Evolutionary conservation across 2,329 filamentous ascomycete genomes (phyloP), one percentile per base, ranked within the genome.

Genomic region (Diplodia corticola): DNA sequence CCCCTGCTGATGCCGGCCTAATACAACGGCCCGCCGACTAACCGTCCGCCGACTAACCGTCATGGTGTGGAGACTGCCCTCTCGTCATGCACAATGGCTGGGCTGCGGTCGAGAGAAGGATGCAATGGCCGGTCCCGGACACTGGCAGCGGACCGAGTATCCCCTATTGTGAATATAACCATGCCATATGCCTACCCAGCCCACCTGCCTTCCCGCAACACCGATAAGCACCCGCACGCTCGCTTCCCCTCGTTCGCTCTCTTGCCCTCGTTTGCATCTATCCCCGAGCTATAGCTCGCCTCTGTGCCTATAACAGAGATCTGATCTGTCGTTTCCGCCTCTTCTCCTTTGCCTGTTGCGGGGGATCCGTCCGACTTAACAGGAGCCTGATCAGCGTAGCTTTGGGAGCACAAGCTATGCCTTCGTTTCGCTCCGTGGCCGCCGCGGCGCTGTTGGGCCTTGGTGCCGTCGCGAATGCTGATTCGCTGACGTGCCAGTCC

Each of bases 401-500:
- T 26, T 17, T 30, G 6, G 7, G 15, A 30, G 7, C 50, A 35
- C 35, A 20, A 24, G n/a, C 53, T 28, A 64, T 64, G 63, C 26
- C 63, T 46, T 55, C 63, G 9, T 13, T 64, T 30, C 63, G 63
- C 17, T 54, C 37, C 35, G 49, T 49, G 22, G 63, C 50, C 35
- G 35, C 37, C 9, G 46, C 49, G 35, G 33, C 49, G 3, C 46
- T 54, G 12, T 12, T 54, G 3, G 51, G 49, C 49, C 51, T 64
- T 22, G 15, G 26, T 17, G 55, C 48, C 49, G 35, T 59, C 13
- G 48, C 48, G 24, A 48, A 22, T 5, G 64, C 64, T 40, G 54
- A 51, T 33, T 53, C 55, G 24, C 57, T 63, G 57, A 66, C 64
- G 10, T 66, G 64, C 48, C 24, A 51, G 26, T 24, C 55, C 17